These are phyloP conservation scores for Scedosporium aurantiacum DNA, from an alignment of 2,329 filamentous ascomycete genomes.

Conservation along the genomic window DNA sequence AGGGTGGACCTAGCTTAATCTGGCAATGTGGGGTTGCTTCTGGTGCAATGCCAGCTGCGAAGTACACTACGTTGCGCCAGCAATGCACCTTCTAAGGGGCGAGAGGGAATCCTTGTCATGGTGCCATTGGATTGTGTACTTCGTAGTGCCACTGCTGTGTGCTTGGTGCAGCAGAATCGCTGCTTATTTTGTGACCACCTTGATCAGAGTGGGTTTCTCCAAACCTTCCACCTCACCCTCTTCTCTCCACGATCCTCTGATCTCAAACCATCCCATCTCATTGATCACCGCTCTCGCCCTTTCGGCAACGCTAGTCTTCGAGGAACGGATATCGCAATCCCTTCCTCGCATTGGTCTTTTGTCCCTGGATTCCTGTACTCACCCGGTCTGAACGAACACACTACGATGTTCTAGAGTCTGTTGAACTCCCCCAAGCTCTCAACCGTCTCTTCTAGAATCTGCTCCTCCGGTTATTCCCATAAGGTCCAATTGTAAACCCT, in stretches of 20 bases:
- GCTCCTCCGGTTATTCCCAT: constrained; percentile 5
- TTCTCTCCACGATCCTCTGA: constrained; percentile 6
- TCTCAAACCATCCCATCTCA: constrained; percentile 2
- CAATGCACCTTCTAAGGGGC: not conserved
- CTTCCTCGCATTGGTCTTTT: constrained; percentile 3
- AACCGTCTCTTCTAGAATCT: not conserved
- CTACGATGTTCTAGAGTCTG: constrained; percentile 7
- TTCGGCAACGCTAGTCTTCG: not conserved
- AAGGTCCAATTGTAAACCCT: constrained; percentile 8
- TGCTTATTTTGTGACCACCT: not conserved
- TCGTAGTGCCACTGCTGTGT: not conserved
- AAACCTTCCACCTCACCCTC: constrained; percentile 11
- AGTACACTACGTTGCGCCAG: not conserved
- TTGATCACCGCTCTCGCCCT: constrained; percentile 2
- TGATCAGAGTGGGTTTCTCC: not conserved
- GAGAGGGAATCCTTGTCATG: not conserved
- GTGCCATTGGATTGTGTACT: too few relatives aligned
- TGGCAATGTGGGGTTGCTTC: not conserved
- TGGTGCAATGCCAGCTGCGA: not conserved
- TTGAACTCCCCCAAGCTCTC: not conserved
- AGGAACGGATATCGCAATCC: constrained; percentile 2
- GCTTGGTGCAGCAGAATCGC: not conserved
- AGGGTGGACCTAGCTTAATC: not conserved
- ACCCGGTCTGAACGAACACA: constrained; percentile 7
- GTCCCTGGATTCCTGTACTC: constrained; percentile 5